Evolutionary conservation across 352 stramenopile species (phyloP), one percentile per base, ranked within the genome.

Genomic region (Phytophthora podocarpi): DNA sequence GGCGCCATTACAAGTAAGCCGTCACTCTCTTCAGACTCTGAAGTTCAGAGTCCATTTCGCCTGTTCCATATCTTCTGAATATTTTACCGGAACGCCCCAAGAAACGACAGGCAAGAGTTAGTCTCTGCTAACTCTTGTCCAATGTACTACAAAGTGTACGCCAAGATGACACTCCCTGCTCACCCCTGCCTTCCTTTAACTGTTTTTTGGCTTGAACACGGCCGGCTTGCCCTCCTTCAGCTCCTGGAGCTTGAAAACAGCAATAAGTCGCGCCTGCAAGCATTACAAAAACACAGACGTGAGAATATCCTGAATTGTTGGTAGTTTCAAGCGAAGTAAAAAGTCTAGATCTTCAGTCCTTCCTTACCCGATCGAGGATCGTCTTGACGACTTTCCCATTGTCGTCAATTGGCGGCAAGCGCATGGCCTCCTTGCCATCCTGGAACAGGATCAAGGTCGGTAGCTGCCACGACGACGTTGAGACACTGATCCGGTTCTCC

Each of bases 391-490:
- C 72, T 24, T 77, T 87, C 16, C 72, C 78, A 34, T 83, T 73
- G 9, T 70, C 56, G 35, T 87, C 72, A 57, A 93, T 72, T 11
- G 72, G 67, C 0, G 84, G 84, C 41, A 91, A 64, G 1, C 84
- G 76, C 28, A 82, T 75, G 15, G 70, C 54, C 57, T 91, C 78
- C 35, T 81, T 61, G 28, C 80, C 84, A 46, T 76, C 49, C 35
- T 89, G 74, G 57, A 91, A 93, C n/a, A 93, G 64, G 39, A 90
- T 80, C 18, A 93, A 61, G 13, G 82, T 87, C 55, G 84, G 82
- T 15, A 93, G 59, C 57, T 91, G 84, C 67, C 60, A 85, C 18
- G 82, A 89, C 32, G 76, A 83, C 23, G 80, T 73, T 4, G 78
- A 85, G 23, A 86, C 78, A 57, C 67, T 80, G 58, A 93, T 91